Conservation (phyloP, 306 rosid genomes). For the Nissolia schottii region DNA sequence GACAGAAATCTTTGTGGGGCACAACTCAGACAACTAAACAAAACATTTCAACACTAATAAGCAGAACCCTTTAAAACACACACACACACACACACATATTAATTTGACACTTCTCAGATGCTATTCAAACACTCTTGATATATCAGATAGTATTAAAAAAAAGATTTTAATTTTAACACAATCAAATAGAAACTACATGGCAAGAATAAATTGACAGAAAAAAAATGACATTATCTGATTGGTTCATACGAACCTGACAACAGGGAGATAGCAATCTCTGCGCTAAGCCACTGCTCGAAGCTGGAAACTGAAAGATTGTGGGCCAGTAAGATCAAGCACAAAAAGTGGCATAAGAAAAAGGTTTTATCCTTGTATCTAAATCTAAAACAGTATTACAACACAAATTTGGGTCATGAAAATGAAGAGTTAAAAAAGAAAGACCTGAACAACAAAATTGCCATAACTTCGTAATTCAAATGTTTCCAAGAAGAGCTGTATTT, state of each 20-base stretch:
- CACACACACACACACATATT: not conserved
- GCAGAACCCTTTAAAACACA: not conserved
- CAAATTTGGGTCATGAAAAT: not conserved
- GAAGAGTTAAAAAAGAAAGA: not conserved
- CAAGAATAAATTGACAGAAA: not conserved
- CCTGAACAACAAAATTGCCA: not conserved
- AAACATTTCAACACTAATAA: not conserved
- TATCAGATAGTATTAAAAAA: not conserved
- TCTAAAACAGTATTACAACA: constrained; percentile 9
- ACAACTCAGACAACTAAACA: not conserved
- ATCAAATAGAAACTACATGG: not conserved
- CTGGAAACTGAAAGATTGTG: constrained; percentile 52
- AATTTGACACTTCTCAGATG: constrained; percentile 5
- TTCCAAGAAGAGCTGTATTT: constrained; percentile 6
- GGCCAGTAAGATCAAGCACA: constrained; percentile 28
- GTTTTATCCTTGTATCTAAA: constrained; percentile 8
- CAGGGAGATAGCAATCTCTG: constrained; percentile 68
- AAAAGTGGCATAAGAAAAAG: constrained; percentile 18
- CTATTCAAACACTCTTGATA: not conserved
- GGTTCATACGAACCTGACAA: constrained; percentile 64
- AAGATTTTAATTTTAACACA: not conserved
- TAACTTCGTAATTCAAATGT: not conserved
- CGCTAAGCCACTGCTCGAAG: constrained; percentile 57
- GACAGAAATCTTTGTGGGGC: not conserved
- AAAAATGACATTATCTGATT: not conserved